Evolutionary conservation across 2,329 filamentous ascomycete species (phyloP), one percentile per base, ranked within the genome.

Genomic region (Microsporum canis): DNA sequence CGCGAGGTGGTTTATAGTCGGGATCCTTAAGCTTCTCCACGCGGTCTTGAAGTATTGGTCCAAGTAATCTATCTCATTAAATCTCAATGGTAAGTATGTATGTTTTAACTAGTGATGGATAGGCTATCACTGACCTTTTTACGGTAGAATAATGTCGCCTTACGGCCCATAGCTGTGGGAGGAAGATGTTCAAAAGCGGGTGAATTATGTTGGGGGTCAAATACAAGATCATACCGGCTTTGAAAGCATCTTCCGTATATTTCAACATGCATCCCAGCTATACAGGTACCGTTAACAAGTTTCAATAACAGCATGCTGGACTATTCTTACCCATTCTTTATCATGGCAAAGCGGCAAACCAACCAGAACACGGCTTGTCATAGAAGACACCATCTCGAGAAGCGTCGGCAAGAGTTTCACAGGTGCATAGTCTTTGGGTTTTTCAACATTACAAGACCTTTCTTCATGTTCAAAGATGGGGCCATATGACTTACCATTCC

Each of bases 191-290:
- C 14, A 53, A 53, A 53, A 65, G 41, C 31, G 57, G 59, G 14
- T 58, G 61, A 7, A 58, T 17, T 23, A 59, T 27, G 23, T 8
- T 29, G 3, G 63, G 63, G 29, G 58, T 63, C 45, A 62, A 31
- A 8, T 57, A 53, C n/a, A 68, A 58, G 1, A 71, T 55, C 57
- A 66, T 41, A 8, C 29, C 58, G 56, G 68, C 57, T 5, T 64
- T 3, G 60, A 65, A 65, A 3, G 49, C 51, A 39, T 66, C 57
- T 10, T 64, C 55, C 0, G 65, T 65, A 34, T 67, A 67, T 17
- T 55, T 55, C 14, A 62, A 45, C 1, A 61, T 65, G 29, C 49
- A 53, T 53, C 14, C 8, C 12, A 53, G 27, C 49, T 53, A 17
- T 17, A 33, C 17, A 27, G 6, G 0, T 34, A 34, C 2, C 33